A percentile compares a stretch with the other conserved stretches of the same genome.
Conservation (phyloP, 2,329 filamentous ascomycete genomes). For the Phialophora tarda region DNA sequence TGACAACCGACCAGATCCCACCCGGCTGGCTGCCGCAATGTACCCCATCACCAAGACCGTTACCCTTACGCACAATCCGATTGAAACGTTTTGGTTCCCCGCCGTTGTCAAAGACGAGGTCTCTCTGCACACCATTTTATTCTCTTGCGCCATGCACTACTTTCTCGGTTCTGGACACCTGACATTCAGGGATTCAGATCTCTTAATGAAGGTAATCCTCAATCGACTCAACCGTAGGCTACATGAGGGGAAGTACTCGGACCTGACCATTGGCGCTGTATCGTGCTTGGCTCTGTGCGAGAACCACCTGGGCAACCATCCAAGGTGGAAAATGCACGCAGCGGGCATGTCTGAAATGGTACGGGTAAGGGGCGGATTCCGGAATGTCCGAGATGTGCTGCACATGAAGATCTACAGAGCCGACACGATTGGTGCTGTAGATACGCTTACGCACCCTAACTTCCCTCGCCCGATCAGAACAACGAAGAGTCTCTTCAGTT, state of each 20-base stretch:
- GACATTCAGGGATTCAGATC: constrained; percentile 22
- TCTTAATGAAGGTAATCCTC: constrained; percentile 33
- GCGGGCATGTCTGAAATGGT: constrained; percentile 36
- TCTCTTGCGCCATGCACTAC: constrained; percentile 33
- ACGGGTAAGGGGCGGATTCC: constrained; percentile 29
- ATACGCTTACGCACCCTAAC: constrained; percentile 27
- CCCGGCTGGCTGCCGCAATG: constrained; percentile 26
- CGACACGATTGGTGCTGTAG: constrained; percentile 33
- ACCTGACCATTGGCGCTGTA: constrained; percentile 34
- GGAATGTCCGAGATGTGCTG: constrained; percentile 20
- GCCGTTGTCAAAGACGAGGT: constrained; percentile 31
- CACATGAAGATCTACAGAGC: constrained; percentile 34
- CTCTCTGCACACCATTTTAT: constrained; percentile 29
- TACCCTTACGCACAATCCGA: constrained; percentile 24
- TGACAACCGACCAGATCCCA: constrained; percentile 21
- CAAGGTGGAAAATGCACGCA: constrained; percentile 31
- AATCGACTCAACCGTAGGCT: constrained; percentile 32
- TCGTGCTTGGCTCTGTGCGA: constrained; percentile 34
- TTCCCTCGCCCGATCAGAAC: constrained; percentile 24
- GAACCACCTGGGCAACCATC: constrained; percentile 29
- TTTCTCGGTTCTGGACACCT: neutral
- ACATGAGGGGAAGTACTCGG: constrained; percentile 24
- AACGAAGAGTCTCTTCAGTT: constrained; percentile 12
- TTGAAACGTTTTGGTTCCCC: constrained; percentile 32
- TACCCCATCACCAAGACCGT: constrained; percentile 28